Evolutionary conservation across 192 early-diverging fungal genomes (phyloP).

Genomic region (Endogone sp.): DNA sequence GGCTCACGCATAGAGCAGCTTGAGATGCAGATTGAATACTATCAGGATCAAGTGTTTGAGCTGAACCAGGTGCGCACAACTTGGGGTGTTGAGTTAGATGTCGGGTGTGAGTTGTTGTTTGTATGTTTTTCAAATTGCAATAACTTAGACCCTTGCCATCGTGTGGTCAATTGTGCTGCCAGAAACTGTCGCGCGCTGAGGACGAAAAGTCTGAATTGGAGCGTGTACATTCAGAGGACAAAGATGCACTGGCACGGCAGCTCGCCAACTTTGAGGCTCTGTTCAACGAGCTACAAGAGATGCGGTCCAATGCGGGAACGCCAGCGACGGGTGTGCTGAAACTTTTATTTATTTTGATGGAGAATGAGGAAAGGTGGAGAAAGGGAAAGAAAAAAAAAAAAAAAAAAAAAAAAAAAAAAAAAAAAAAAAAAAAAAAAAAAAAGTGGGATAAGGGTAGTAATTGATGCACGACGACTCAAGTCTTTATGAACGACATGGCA

Average conservation of each 20-base stretch:
- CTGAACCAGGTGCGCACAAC: slow-evolving; percentile 8
- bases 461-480: too few species aligned
- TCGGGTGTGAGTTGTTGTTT: not conserved
- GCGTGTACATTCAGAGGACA: not conserved
- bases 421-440: too few species aligned
- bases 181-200: not conserved
- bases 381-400: too few species aligned
- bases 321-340: not conserved
- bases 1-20: slow-evolving; percentile 7
- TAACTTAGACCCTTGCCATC: too few species aligned
- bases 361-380: too few species aligned
- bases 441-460: too few species aligned
- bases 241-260: not conserved
- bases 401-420: too few species aligned
- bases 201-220: not conserved
- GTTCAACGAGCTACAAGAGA: not conserved
- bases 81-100: not conserved
- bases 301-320: not conserved
- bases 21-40: slow-evolving; percentile 14
- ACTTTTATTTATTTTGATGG: too few species aligned
- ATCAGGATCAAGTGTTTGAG: slow-evolving; percentile 7
- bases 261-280: not conserved
- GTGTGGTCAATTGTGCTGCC: too few species aligned
- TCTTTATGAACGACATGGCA: too few species aligned
- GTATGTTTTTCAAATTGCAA: too few species aligned